A percentile compares a stretch with the other conserved stretches of the same genome.
These are phyloP conservation scores for Aurantiochytrium sp. DNA, from an alignment of 108 stramenopile genomes.

Conservation along the genomic window DNA sequence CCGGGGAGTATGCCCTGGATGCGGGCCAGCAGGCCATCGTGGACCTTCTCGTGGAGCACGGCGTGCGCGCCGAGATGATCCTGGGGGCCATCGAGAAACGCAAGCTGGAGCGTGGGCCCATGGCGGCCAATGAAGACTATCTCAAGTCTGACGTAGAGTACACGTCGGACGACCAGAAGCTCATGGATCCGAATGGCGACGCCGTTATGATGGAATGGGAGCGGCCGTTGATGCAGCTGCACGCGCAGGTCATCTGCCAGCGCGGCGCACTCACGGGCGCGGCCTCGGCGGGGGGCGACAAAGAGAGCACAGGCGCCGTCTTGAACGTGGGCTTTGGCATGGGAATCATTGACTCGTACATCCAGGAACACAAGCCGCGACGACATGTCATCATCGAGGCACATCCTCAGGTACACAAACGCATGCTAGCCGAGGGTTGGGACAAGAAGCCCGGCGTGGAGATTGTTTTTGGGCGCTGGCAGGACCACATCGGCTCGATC, in stretches of 20 bases:
- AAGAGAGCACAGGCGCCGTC: conserved; percentile 61
- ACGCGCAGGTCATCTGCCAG: conserved; percentile 60
- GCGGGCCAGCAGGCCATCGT: conserved; percentile 70
- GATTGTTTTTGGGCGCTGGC: conserved; percentile 78
- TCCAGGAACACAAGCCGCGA: conserved; percentile 50
- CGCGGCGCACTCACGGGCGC: conserved; percentile 46
- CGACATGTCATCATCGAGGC: conserved; percentile 79
- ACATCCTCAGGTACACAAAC: conserved; percentile 76
- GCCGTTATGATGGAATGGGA: conserved; percentile 98
- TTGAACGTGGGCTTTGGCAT: conserved; percentile 87
- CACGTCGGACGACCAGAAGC: conserved; percentile 55
- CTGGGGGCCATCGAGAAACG: conserved; percentile 52
- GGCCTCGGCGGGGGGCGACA: not conserved
- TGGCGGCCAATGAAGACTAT: conserved; percentile 58
- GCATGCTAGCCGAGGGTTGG: conserved; percentile 75
- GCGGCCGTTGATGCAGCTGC: conserved; percentile 81
- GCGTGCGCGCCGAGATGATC: conserved; percentile 51
- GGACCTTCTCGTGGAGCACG: conserved; percentile 70
- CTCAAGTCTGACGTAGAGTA: conserved; percentile 61
- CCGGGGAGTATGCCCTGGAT: conserved; percentile 78
- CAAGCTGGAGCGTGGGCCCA: not conserved
- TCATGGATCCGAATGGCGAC: conserved; percentile 49
- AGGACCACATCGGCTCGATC: conserved; percentile 69
- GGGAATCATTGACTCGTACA: conserved; percentile 77
- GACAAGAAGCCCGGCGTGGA: conserved; percentile 67